Conservation (phyloP, 352 stramenopile species). For the Globisporangium uncinulatum region DNA sequence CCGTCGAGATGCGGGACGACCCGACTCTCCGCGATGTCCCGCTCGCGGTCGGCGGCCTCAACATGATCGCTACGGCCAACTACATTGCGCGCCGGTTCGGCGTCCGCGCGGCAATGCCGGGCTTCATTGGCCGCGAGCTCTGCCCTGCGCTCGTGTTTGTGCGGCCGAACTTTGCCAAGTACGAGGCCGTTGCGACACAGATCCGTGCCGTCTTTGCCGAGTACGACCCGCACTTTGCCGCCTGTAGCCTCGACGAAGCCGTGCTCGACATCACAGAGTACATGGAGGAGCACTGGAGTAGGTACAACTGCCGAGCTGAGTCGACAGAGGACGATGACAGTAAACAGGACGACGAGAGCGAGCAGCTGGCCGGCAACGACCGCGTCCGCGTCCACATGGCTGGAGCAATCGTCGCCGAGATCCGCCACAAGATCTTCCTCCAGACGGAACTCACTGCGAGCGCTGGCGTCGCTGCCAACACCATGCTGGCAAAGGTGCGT, state of each 20-base stretch:
- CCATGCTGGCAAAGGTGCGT: constrained; percentile 89
- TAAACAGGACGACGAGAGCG: constrained; percentile 10
- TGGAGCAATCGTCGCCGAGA: constrained; percentile 68
- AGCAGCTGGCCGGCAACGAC: constrained; percentile 4
- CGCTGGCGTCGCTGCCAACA: constrained; percentile 90
- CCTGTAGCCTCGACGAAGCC: constrained; percentile 93
- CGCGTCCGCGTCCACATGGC: constrained; percentile 29
- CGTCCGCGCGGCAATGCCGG: constrained; percentile 94
- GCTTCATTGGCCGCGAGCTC: constrained; percentile 94
- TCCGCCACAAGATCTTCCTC: constrained; percentile 78
- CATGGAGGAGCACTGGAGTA: constrained; percentile 53
- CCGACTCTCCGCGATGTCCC: constrained; percentile 84
- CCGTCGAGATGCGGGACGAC: constrained; percentile 93
- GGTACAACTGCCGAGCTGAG: constrained; percentile 19
- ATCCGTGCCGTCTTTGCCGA: constrained; percentile 85
- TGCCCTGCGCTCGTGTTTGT: constrained; percentile 94
- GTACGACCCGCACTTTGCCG: constrained; percentile 91
- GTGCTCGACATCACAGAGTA: constrained; percentile 93
- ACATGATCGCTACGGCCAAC: constrained; percentile 96
- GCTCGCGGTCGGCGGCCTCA: constrained; percentile 88
- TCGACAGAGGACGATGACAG: constrained; percentile 4
- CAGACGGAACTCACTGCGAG: constrained; percentile 92
- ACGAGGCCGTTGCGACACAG: constrained; percentile 65
- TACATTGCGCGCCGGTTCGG: constrained; percentile 93
- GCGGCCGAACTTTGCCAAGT: constrained; percentile 88